Base-by-base conservation (phyloP, 768 basidiomycete genomes). In the Rhodotorula sphaerocarpa region DNA sequence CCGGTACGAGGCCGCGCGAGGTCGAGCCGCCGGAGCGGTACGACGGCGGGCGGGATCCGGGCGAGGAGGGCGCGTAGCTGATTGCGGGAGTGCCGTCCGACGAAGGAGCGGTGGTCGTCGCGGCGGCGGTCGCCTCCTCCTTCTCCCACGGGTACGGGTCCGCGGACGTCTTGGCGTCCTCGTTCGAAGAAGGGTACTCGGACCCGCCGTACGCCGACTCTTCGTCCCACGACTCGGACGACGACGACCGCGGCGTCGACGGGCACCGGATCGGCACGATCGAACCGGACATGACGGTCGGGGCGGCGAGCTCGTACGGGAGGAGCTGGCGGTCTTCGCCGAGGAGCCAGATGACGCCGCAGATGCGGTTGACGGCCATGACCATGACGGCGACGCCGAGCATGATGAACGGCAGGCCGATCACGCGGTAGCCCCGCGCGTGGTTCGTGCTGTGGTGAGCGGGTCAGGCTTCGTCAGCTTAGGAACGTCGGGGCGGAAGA, bases 121-220 rank as follows among this genome's bases (percentile, higher is more conserved):
- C 39, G 5, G 42, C 46, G 31, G 53, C 27, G 39, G n/a, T 27
- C n/a, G 31, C 21, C 18, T 57, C 61, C 28, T 67, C 41, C 61
- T 60, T 67, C 61, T 67, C 66, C 66, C 66, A 67, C 2, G 66
- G 66, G 66, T 63, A 63, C 11, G 66, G 58, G 33, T 56, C 50
- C 2, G 66, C 59, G 14, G 55, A 57, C 10, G 61, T 67, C 54
- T 59, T 50, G 2, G 66, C 50, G 28, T 42, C 43, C 33, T 63
- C 54, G 44, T 63, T 39, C 30, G 59, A 61, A 11, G 21, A 10
- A 9, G 36, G 16, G 42, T 41, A 18, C 10, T 27, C 18, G 7
- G 28, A 39, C 25, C 21, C 30, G 36, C 57, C 59, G 50, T 57
- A 43, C 3, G 58, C 30, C 16, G 61, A 63, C 33, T 67, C 66